These are phyloP conservation scores for Colletotrichum cuscutae DNA, from an alignment of 2,329 filamentous ascomycete genomes.

Conservation along the genomic window DNA sequence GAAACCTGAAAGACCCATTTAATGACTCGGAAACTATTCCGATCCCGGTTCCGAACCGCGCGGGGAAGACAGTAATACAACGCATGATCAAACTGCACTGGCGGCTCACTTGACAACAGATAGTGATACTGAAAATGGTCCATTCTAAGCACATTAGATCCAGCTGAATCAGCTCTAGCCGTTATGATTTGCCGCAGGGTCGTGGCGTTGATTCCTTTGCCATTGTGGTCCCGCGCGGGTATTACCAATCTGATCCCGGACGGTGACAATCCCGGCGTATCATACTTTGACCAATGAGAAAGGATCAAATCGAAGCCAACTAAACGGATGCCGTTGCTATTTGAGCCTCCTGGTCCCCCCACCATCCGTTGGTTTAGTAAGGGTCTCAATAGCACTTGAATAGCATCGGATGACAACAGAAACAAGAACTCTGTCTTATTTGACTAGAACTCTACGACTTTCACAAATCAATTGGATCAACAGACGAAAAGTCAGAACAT, in stretches of 20 bases:
- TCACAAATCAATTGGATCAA: neutral
- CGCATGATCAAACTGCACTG: neutral
- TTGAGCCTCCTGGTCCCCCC: slow-evolving; percentile 1
- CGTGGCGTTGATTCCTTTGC: neutral
- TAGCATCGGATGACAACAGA: slow-evolving; percentile 10
- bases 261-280: neutral
- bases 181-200: neutral
- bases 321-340: slow-evolving; percentile 9
- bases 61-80: neutral
- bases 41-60: neutral
- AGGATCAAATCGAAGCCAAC: neutral
- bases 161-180: neutral
- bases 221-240: slow-evolving; percentile 29
- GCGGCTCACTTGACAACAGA: neutral
- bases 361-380: neutral
- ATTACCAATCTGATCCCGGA: slow-evolving; percentile 34
- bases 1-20: neutral
- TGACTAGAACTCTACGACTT: neutral
- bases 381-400: neutral
- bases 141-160: neutral
- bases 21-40: neutral
- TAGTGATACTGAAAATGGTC: neutral
- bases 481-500: neutral
- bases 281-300: slow-evolving; percentile 3
- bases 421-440: neutral